Evolutionary conservation across 139 green algal species (phyloP), one percentile per base, ranked within the genome.

Genomic region (Chlamydomonas sphaeroides): DNA sequence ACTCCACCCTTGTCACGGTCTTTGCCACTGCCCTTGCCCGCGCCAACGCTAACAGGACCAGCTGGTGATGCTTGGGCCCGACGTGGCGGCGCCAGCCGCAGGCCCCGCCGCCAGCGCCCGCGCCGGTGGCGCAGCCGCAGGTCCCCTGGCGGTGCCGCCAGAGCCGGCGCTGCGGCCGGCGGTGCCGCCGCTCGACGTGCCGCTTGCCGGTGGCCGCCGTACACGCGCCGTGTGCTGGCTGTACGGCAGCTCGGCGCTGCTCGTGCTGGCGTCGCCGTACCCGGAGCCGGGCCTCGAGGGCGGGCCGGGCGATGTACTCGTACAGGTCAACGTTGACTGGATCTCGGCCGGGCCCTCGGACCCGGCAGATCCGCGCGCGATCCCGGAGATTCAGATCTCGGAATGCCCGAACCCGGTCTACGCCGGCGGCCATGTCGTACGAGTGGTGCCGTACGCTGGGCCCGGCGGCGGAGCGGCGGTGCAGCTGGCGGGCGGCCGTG

Each of bases 231-330:
- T 88, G 15, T 78, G 65, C 10, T 90, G 88, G 85, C 45, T 87
- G 42, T 23, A 68, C 33, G 65, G 53, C 51, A 21, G 14, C 30
- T 57, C 59, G 1, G 65, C 53, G 15, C 65, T 92, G 79, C 83
- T 92, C 49, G 59, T 90, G 74, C 68, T 92, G 30, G 88, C 85
- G 21, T 65, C 85, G 45, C 88, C 88, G 6, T 74, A 65, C 35
- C 77, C 79, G 2, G 79, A 85, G n/a, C 7, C n/a, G 23, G 85
- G 48, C 26, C 49, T 89, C 11, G 85, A 90, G 59, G 70, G 45
- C 14, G 78, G 75, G 14, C 25, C 51, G 21, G 88, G 85, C 2
- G 78, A 86, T 36, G 80, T 90, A n/a, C 67, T 92, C 53, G 57
- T 89, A 25, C 25, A 62, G 70, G 68, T 81, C 25, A 45, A 62